phyloP scores from a whole-genome alignment of 2,329 filamentous ascomycete genomes.

The Cercospora sp. region DNA sequence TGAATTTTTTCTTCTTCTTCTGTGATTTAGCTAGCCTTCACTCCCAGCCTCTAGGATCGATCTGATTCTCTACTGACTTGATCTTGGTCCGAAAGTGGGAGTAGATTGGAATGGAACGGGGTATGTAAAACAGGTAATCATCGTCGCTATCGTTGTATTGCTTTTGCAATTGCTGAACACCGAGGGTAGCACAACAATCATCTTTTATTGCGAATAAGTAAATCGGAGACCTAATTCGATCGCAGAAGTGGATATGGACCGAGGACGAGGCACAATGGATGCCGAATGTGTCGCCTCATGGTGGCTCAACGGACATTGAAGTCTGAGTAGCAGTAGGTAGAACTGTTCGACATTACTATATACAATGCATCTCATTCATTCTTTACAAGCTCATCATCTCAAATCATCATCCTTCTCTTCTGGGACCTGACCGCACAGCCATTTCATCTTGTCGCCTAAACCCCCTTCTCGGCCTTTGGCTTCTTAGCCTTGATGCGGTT shows the following conservation, averaged over 20 bases:
- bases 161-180: too few species aligned
- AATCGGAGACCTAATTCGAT: background rate
- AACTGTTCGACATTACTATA: background rate
- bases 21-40: too few species aligned
- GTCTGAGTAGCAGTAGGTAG: background rate
- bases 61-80: too few species aligned
- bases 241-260: background rate
- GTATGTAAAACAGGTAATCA: too few species aligned
- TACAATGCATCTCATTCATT: background rate
- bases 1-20: too few species aligned
- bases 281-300: background rate
- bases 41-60: too few species aligned
- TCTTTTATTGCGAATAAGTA: too few species aligned
- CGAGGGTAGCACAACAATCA: too few species aligned
- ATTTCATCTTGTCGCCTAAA: background rate
- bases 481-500: constrained; percentile 23
- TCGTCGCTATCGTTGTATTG: too few species aligned
- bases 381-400: background rate
- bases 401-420: background rate
- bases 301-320: background rate
- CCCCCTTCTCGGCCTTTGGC: constrained; percentile 1
- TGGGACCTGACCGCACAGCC: background rate
- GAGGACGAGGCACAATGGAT: background rate
- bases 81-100: too few species aligned
- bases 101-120: too few species aligned